Conservation (phyloP, 352 stramenopile genomes). For the Thalassiosira ordinaria region DNA sequence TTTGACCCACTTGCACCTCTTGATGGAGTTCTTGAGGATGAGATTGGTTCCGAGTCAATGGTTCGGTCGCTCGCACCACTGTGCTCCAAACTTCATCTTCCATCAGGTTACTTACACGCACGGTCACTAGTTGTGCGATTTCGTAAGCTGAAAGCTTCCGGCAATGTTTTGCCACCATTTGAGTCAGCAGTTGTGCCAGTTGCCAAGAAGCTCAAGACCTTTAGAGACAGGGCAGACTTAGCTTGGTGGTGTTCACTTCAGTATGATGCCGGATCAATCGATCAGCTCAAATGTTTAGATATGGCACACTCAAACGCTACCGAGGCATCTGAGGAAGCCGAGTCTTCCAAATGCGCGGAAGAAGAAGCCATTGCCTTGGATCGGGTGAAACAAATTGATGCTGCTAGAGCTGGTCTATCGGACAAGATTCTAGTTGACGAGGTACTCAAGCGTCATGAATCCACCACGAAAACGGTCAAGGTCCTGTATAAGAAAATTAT, state of each 20-base stretch:
- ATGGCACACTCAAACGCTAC: constrained; percentile 71
- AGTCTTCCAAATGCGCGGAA: constrained; percentile 44
- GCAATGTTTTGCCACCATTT: constrained; percentile 62
- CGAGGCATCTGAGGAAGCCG: constrained; percentile 74
- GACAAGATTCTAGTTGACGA: constrained; percentile 74
- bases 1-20: constrained; percentile 82
- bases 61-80: constrained; percentile 71
- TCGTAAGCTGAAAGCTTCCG: constrained; percentile 49
- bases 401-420: constrained; percentile 67
- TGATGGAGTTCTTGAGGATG: constrained; percentile 50
- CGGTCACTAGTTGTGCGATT: constrained; percentile 70
- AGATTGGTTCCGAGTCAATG: constrained; percentile 49
- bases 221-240: constrained; percentile 69
- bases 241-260: constrained; percentile 78
- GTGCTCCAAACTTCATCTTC: constrained; percentile 72
- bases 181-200: constrained; percentile 68
- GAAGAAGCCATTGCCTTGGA: constrained; percentile 60
- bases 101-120: constrained; percentile 77
- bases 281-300: constrained; percentile 77
- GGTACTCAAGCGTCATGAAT: constrained; percentile 41
- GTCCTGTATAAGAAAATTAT: constrained; percentile 61
- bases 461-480: constrained; percentile 30
- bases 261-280: constrained; percentile 62
- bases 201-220: constrained; percentile 64
- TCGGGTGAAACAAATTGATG: constrained; percentile 70